phyloP scores from a whole-genome alignment of 495 filamentous ascomycete genomes.

The Corynascus novoguineensis region DNA sequence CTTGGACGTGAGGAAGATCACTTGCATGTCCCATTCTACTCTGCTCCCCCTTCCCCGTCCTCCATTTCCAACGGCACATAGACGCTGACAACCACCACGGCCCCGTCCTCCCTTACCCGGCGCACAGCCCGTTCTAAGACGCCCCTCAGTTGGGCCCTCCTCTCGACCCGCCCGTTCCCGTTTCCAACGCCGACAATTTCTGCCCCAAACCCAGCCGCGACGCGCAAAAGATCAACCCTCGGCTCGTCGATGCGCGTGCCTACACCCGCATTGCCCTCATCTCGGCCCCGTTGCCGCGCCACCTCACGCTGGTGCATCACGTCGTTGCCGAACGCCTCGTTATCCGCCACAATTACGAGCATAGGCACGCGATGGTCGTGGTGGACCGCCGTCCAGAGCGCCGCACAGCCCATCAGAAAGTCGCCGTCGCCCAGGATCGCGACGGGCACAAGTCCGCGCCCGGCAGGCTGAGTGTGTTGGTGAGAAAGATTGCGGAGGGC shows the following conservation, averaged over 20 bases:
- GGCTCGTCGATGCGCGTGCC: not conserved
- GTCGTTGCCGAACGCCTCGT: not conserved
- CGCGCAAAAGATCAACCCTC: not conserved
- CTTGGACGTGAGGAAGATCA: no score
- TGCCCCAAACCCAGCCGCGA: not conserved
- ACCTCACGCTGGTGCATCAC: not conserved
- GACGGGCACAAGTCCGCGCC: not conserved
- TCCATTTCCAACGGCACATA: not conserved
- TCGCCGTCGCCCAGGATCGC: conserved; percentile 5
- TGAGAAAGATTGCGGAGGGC: no score
- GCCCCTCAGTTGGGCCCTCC: not conserved
- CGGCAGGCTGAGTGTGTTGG: not conserved
- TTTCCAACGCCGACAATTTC: not conserved
- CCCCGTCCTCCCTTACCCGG: not conserved
- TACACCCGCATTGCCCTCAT: not conserved
- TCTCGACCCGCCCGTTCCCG: not conserved
- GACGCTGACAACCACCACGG: not conserved
- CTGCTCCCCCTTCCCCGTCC: not conserved
- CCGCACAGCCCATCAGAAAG: conserved; percentile 4
- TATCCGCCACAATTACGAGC: conserved; percentile 6
- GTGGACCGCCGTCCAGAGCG: conserved; percentile 1
- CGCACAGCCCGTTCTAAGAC: not conserved
- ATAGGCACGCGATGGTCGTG: not conserved
- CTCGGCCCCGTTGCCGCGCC: not conserved
- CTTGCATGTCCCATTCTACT: no score